phyloP scores from a whole-genome alignment of 495 filamentous ascomycete species.

The Umbilicaria muhlenbergii region DNA sequence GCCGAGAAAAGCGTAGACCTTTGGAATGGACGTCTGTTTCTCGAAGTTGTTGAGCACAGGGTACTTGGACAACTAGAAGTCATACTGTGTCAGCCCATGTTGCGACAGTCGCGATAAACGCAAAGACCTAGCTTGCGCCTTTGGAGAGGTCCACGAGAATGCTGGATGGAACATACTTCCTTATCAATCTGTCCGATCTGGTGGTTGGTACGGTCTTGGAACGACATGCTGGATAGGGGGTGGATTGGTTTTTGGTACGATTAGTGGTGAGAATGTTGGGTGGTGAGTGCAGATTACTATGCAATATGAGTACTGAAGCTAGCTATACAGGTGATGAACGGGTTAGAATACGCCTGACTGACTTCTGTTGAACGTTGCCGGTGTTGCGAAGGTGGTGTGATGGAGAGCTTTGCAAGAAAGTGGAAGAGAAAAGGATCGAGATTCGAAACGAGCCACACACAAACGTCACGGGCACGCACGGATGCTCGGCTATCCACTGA shows the following conservation, averaged over 20 bases:
- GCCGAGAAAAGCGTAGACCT: slow-evolving; percentile 89
- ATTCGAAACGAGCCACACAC: too few relatives aligned
- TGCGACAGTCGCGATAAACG: not conserved
- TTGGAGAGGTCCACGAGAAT: slow-evolving; percentile 11
- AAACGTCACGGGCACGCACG: too few relatives aligned
- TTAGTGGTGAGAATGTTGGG: not conserved
- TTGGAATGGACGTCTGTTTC: slow-evolving; percentile 85
- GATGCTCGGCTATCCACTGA: too few relatives aligned
- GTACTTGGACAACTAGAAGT: slow-evolving; percentile 81
- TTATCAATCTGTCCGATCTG: slow-evolving; percentile 87
- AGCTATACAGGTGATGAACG: too few relatives aligned
- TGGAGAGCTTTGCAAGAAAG: too few relatives aligned
- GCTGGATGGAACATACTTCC: slow-evolving; percentile 53
- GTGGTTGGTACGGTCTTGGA: slow-evolving; percentile 85
- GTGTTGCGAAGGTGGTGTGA: too few relatives aligned
- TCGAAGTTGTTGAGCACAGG: slow-evolving; percentile 89
- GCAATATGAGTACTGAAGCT: too few relatives aligned
- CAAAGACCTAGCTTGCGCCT: not conserved
- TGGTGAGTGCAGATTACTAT: too few relatives aligned
- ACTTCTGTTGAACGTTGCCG: too few relatives aligned
- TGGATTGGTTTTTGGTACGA: not conserved
- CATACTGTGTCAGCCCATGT: slow-evolving; percentile 8
- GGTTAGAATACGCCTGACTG: too few relatives aligned
- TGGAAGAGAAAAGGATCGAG: too few relatives aligned
- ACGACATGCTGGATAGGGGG: slow-evolving; percentile 29